A percentile compares a stretch with the other conserved stretches of the same genome.
Conservation (phyloP, 331 rosid species). For the Stylosanthes scabra region DNA sequence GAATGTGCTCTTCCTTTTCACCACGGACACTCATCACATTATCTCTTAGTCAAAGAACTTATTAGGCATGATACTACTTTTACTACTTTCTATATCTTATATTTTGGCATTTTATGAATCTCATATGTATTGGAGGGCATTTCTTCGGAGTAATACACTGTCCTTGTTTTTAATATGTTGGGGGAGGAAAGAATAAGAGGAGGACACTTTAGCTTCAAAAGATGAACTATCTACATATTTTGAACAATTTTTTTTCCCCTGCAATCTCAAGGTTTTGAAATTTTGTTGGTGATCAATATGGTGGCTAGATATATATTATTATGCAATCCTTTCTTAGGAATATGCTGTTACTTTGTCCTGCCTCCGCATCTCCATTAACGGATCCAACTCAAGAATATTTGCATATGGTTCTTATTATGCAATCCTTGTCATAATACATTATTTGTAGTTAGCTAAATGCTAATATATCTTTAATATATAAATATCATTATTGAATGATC, state of each 20-base stretch:
- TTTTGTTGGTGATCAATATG: not conserved
- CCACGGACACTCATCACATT: not conserved
- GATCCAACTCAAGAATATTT: slow-evolving; percentile 71
- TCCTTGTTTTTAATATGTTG: slow-evolving; percentile 11
- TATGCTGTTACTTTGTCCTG: slow-evolving; percentile 25
- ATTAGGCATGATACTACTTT: slow-evolving; percentile 4
- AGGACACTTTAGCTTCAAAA: slow-evolving; percentile 16
- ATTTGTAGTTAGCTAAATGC: not conserved
- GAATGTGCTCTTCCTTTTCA: slow-evolving; percentile 3
- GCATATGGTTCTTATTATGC: slow-evolving; percentile 88
- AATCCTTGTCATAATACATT: not conserved
- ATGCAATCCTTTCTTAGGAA: not conserved
- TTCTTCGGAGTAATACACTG: not conserved
- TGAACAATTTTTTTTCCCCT: not conserved
- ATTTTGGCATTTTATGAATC: not conserved
- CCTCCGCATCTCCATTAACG: slow-evolving; percentile 79
- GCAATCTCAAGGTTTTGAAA: slow-evolving; percentile 6
- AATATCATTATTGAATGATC: not conserved
- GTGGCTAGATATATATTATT: slow-evolving; percentile 8
- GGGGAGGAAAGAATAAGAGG: not conserved
- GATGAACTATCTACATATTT: slow-evolving; percentile 14
- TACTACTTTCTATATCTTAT: slow-evolving; percentile 4
- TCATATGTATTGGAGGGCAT: not conserved
- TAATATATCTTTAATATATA: not conserved
- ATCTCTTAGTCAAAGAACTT: not conserved